Conservation (phyloP, 2,329 filamentous ascomycete genomes). For the Pseudogymnoascus sp. region DNA sequence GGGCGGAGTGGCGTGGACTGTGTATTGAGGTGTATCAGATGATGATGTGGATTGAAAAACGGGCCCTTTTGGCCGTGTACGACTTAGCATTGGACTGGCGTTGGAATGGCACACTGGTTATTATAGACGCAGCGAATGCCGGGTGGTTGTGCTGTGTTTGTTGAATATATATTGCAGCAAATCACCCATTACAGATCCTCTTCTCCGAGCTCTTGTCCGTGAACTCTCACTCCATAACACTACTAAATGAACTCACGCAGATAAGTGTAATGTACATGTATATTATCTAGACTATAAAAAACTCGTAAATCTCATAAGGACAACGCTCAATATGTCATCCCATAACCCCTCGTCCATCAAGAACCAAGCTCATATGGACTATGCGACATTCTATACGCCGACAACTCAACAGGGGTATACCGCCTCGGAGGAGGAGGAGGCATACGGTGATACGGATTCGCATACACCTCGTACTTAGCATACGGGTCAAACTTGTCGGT, state of each 20-base stretch:
- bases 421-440: background rate
- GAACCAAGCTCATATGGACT: background rate
- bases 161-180: background rate
- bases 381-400: background rate
- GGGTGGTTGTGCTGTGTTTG: background rate
- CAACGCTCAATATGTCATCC: background rate
- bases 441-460: background rate
- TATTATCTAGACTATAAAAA: background rate
- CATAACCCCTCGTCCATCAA: background rate
- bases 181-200: background rate
- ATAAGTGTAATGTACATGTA: background rate
- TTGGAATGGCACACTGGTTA: slow-evolving; percentile 6
- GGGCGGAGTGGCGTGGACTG: background rate
- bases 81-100: slow-evolving; percentile 6
- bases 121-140: slow-evolving; percentile 4
- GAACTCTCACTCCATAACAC: background rate
- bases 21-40: background rate
- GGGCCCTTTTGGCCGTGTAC: background rate
- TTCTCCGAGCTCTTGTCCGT: background rate
- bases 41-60: background rate
- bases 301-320: background rate
- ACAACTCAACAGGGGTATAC: background rate
- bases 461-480: background rate
- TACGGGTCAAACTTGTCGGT: background rate
- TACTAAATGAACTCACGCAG: background rate